Evolutionary conservation across 1,284 basidiomycete species (phyloP).

Genomic region (Quambalaria eucalypti): DNA sequence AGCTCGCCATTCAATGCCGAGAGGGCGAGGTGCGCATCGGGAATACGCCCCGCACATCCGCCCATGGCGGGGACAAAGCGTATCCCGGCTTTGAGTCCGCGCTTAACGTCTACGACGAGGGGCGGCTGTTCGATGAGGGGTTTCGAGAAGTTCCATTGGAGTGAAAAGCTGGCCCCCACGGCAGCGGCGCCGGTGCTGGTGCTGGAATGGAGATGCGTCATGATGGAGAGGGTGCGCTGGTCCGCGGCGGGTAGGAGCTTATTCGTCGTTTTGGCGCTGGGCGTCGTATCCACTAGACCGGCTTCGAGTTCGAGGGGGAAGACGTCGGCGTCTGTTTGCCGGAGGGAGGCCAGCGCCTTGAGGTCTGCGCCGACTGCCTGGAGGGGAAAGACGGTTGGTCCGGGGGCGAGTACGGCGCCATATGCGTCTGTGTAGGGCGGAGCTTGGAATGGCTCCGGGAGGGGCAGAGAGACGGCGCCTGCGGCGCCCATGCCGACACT

Average conservation of each 20-base stretch:
- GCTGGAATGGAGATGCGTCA: slow-evolving; percentile 32
- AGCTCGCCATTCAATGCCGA: slow-evolving; percentile 71
- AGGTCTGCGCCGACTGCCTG: not conserved
- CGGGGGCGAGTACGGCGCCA: slow-evolving; percentile 13
- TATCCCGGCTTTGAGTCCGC: slow-evolving; percentile 60
- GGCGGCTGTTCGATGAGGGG: slow-evolving; percentile 55
- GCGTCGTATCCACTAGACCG: not conserved
- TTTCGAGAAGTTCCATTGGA: slow-evolving; percentile 66
- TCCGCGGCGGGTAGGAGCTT: slow-evolving; percentile 11
- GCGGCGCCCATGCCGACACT: not conserved
- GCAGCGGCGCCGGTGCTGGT: slow-evolving; percentile 42
- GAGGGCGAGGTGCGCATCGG: slow-evolving; percentile 25
- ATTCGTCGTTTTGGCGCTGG: not conserved
- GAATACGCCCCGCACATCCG: slow-evolving; percentile 1
- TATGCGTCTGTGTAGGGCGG: slow-evolving; percentile 14
- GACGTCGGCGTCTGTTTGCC: not conserved
- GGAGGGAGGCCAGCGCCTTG: slow-evolving; percentile 9
- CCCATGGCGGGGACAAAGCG: slow-evolving; percentile 24
- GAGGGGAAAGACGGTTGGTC: slow-evolving; percentile 11
- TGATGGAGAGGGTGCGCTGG: slow-evolving; percentile 16
- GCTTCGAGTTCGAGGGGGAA: not conserved
- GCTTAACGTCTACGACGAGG: slow-evolving; percentile 48
- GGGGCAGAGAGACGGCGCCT: not conserved
- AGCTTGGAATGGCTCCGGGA: not conserved
- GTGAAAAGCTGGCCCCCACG: no score